Conservation (phyloP, 495 filamentous ascomycete species). For the Penicillium taxi region DNA sequence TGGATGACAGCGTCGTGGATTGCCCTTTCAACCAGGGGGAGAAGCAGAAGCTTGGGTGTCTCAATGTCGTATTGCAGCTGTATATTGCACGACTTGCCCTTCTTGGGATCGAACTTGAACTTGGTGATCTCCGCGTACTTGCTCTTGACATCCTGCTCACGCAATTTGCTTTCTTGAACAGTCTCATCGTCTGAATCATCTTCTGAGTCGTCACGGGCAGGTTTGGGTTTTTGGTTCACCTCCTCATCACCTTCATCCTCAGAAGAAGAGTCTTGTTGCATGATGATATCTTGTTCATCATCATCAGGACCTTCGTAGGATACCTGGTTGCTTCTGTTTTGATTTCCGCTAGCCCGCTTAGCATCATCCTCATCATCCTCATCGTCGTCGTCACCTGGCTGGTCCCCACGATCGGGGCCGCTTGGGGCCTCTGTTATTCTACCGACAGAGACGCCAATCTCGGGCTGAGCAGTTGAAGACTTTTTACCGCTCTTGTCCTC, state of each 20-base stretch:
- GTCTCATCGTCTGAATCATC: constrained; percentile 28
- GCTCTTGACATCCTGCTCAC: constrained; percentile 59
- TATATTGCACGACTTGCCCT: constrained; percentile 68
- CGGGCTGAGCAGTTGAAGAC: constrained; percentile 61
- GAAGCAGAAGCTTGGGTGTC: constrained; percentile 85
- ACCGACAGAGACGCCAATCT: constrained; percentile 73
- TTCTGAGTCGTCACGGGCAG: constrained; percentile 24
- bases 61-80: constrained; percentile 73
- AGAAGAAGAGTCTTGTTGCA: constrained; percentile 33
- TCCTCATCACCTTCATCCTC: constrained; percentile 42
- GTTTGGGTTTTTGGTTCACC: constrained; percentile 15
- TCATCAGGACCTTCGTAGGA: constrained; percentile 90
- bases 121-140: constrained; percentile 55
- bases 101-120: constrained; percentile 72
- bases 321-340: constrained; percentile 68
- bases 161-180: constrained; percentile 39
- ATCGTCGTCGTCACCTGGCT: constrained; percentile 61
- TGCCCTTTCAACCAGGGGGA: constrained; percentile 76
- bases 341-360: constrained; percentile 64
- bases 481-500: constrained; percentile 53
- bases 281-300: constrained; percentile 68
- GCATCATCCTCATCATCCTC: constrained; percentile 81
- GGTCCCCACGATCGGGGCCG: constrained; percentile 47
- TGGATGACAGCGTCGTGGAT: constrained; percentile 74
- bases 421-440: constrained; percentile 53